Percentiles rank a stretch among this genome's conserved stretches.
Conservation (phyloP, 2,329 filamentous ascomycete genomes). For the Penicillium hesseltinei region DNA sequence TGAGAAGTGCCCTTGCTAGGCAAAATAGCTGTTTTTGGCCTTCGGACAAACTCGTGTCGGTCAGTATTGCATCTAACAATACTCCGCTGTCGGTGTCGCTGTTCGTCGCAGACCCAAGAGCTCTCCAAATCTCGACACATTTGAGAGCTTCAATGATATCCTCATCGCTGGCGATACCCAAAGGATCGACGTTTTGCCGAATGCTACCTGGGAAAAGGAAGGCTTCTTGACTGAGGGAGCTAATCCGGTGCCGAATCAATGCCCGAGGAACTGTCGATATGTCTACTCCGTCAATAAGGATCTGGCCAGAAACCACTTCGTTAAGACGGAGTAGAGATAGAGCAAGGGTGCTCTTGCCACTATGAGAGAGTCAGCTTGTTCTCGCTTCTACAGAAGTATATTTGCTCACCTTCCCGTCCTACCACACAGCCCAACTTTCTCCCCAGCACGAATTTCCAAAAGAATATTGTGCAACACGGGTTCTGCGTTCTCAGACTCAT, state of each 20-base stretch:
- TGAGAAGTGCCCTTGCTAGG: conserved; percentile 64
- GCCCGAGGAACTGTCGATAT: conserved; percentile 18
- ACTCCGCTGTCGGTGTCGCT: not conserved
- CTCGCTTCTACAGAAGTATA: too few relatives aligned
- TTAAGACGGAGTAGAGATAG: conserved; percentile 27
- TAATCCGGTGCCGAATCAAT: conserved; percentile 20
- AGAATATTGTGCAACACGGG: conserved; percentile 28
- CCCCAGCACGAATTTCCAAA: conserved; percentile 26
- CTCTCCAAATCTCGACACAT: conserved; percentile 25
- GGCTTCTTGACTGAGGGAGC: conserved; percentile 29
- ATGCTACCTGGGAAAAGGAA: conserved; percentile 25
- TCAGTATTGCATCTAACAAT: conserved; percentile 32
- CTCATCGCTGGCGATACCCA: conserved; percentile 14
- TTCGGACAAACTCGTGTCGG: conserved; percentile 59
- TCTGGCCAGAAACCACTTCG: conserved; percentile 25
- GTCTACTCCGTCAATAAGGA: conserved; percentile 28
- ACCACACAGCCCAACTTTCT: conserved; percentile 39
- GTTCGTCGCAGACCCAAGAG: conserved; percentile 15
- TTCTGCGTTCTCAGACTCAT: conserved; percentile 9
- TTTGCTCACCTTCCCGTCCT: conserved; percentile 16
- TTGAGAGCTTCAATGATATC: conserved; percentile 25
- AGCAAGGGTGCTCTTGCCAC: conserved; percentile 24
- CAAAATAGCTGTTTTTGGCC: conserved; percentile 73
- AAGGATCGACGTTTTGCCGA: conserved; percentile 31
- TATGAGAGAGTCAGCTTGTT: not conserved